A percentile compares a stretch with the other conserved stretches of the same genome.
Conservation (phyloP, 352 stramenopile genomes). For the Pythium utonaiense region DNA sequence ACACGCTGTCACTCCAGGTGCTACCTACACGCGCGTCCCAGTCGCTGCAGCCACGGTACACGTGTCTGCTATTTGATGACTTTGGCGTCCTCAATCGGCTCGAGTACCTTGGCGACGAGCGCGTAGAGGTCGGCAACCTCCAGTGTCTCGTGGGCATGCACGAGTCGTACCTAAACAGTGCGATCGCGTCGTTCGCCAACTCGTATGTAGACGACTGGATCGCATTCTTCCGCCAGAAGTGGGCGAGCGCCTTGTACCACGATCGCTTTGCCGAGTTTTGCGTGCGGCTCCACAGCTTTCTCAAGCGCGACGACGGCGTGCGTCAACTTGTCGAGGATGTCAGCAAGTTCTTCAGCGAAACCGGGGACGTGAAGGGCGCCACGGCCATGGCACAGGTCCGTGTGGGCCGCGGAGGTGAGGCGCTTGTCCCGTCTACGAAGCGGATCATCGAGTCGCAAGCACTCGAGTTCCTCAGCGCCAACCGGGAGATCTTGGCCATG, state of each 20-base stretch:
- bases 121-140: slow-evolving; percentile 63
- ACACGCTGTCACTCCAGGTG: slow-evolving; percentile 58
- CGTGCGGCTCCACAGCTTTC: slow-evolving; percentile 42
- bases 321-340: slow-evolving; percentile 61
- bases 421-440: slow-evolving; percentile 62
- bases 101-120: slow-evolving; percentile 58
- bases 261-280: slow-evolving; percentile 80
- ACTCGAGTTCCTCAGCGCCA: slow-evolving; percentile 69
- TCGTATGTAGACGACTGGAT: slow-evolving; percentile 81
- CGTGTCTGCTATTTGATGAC: slow-evolving; percentile 72
- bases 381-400: slow-evolving; percentile 54
- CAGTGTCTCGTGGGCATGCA: slow-evolving; percentile 77
- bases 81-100: slow-evolving; percentile 67
- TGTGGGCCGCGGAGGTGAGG: slow-evolving; percentile 58
- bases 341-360: slow-evolving; percentile 51
- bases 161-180: slow-evolving; percentile 85
- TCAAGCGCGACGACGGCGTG: slow-evolving; percentile 71
- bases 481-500: slow-evolving; percentile 79
- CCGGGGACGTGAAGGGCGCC: slow-evolving; percentile 61
- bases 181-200: slow-evolving; percentile 64
- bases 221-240: slow-evolving; percentile 77
- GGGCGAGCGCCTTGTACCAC: slow-evolving; percentile 68
- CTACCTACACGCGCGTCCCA: slow-evolving; percentile 43
- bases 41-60: slow-evolving; percentile 36
- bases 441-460: slow-evolving; percentile 74